Base-by-base conservation (phyloP, 2,329 filamentous ascomycete genomes). In the Trichoderma sp. region DNA sequence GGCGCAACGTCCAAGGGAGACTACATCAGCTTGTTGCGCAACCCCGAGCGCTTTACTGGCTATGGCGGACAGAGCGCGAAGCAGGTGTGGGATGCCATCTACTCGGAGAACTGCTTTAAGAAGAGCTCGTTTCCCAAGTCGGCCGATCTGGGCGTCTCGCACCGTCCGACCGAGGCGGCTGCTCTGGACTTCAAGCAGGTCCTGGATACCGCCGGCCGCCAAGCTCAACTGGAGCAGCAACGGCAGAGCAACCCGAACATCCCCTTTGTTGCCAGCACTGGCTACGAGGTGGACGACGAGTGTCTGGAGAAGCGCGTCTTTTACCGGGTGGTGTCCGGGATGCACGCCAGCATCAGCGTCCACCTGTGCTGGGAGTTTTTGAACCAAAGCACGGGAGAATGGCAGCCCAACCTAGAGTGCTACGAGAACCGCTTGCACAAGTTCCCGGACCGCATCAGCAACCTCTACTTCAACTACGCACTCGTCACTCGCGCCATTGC, bases 291-390 rank as follows among this genome's bases (percentile, higher is more conserved):
- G 55, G 93, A 97, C 70, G 93, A 97, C 71, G 91, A 97, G 74
- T 99, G 95, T 73, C 80, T 99, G 26, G 95, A 99, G 81, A 98
- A 99, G 83, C 90, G 95, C n/a, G 95, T 98, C 44, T 99, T 99
- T 77, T 95, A 98, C 79, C 87, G 93, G 7, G 88, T 99, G 68
- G 88, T 99, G 68, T 97, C 93, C 59, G 95, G 95, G 50, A 97
- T 99, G 95, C 95, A 99, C 77, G 92, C 95, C 17, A 97, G 93
- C 69, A 99, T 99, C 76, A 97, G 92, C 69, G 91, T 93, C 0
- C 95, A 99, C 78, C 82, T 99, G 48, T 99, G 95, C 84, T 95
- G 91, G 88, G 91, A 98, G 73, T 97, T 95, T 73, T 82, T 98
- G 68, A 97, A 99, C 78, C 93, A 97, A 79, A 93, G 90, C 1